Percentiles rank a stretch among this genome's conserved stretches.
Evolutionary conservation across 2,329 filamentous ascomycete species (phyloP).

Genomic region (Aspergillus fijiensis): DNA sequence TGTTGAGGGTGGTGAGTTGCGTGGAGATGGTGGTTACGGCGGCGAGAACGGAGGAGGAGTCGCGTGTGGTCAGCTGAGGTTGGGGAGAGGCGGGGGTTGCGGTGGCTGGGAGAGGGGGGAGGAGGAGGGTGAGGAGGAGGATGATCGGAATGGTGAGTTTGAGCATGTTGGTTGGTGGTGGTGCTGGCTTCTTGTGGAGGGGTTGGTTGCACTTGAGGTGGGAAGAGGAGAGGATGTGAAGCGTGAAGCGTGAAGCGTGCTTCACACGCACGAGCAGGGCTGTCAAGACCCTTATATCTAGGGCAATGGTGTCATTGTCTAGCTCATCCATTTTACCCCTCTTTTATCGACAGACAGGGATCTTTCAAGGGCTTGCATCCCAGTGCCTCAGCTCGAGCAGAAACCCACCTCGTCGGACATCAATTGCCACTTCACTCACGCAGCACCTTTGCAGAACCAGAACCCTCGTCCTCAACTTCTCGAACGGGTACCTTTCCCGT

Average conservation of each 20-base stretch:
- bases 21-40: slow-evolving; percentile 16
- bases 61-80: slow-evolving; percentile 11
- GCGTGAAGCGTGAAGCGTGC: no score
- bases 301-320: no score
- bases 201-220: neutral
- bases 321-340: no score
- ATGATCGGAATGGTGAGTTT: neutral
- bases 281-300: no score
- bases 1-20: slow-evolving; percentile 17
- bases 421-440: neutral
- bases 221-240: neutral
- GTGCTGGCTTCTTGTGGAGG: neutral
- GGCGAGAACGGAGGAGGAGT: slow-evolving; percentile 15
- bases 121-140: slow-evolving; percentile 10
- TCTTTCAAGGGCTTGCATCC: no score
- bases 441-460: neutral
- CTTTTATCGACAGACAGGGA: no score
- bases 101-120: slow-evolving; percentile 2
- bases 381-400: no score
- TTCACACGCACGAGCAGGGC: no score
- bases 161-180: neutral
- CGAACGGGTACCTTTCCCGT: neutral
- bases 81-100: slow-evolving; percentile 6
- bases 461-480: neutral
- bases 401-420: neutral